Evolutionary conservation across 306 rosid genomes (phyloP).

Genomic region (Abrus precatorius): DNA sequence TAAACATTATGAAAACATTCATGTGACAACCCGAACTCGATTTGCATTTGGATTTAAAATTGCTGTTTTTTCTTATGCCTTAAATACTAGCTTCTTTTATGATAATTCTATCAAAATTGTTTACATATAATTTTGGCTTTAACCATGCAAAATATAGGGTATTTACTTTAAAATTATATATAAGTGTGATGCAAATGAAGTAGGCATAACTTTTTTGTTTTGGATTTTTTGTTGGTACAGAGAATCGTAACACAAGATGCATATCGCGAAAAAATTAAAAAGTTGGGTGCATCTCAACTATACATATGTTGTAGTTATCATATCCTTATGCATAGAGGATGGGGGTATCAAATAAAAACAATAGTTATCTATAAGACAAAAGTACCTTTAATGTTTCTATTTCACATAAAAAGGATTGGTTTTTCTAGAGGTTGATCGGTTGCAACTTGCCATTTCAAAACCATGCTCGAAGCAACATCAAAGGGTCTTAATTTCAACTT

Average conservation of each 20-base stretch:
- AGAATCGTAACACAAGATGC: conserved; percentile 8
- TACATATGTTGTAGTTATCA: conserved; percentile 12
- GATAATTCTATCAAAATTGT: too few species aligned
- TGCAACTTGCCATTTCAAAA: conserved; percentile 57
- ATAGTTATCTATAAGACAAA: conserved; percentile 25
- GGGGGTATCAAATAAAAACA: conserved; percentile 27
- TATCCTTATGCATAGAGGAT: conserved; percentile 15
- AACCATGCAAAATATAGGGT: neutral
- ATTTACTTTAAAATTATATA: neutral
- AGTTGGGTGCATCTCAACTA: neutral
- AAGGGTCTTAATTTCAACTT: neutral
- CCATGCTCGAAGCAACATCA: conserved; percentile 31
- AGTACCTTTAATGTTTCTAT: conserved; percentile 31
- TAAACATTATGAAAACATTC: too few species aligned
- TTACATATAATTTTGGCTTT: neutral
- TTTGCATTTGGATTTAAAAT: neutral
- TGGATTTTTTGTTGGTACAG: conserved; percentile 6
- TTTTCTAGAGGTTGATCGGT: conserved; percentile 45
- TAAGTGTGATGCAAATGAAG: neutral
- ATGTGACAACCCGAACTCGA: neutral
- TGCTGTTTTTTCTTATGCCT: neutral
- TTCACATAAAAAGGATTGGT: conserved; percentile 42
- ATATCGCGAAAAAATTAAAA: neutral
- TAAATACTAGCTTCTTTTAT: neutral
- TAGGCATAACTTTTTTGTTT: neutral